These are phyloP conservation scores for Nasturtium officinale DNA, from an alignment of 345 rosid genomes.

Conservation along the genomic window DNA sequence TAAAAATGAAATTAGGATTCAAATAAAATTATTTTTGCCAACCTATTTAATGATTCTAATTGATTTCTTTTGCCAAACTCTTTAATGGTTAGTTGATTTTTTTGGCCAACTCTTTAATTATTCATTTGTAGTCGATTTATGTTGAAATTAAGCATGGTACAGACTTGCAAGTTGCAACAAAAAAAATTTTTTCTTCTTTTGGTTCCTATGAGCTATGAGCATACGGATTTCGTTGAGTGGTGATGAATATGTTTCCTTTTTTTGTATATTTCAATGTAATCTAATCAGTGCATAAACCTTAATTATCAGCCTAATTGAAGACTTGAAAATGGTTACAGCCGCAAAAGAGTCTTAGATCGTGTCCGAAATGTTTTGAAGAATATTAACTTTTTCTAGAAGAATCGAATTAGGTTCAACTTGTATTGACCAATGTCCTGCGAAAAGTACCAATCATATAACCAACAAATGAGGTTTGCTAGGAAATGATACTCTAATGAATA, in stretches of 20 bases:
- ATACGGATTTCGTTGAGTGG: neutral
- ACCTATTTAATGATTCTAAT: conserved; percentile 11
- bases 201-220: neutral
- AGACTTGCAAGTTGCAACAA: neutral
- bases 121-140: neutral
- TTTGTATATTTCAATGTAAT: neutral
- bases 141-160: conserved; percentile 5
- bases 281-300: neutral
- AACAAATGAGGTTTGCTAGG: neutral
- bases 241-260: neutral
- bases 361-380: neutral
- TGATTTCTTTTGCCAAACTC: conserved; percentile 13
- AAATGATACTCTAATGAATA: neutral
- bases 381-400: neutral
- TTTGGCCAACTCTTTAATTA: neutral
- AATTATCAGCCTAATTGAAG: neutral
- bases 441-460: neutral
- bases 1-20: neutral
- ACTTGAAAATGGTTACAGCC: neutral
- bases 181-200: neutral
- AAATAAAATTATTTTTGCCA: conserved; percentile 1
- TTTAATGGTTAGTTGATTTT: conserved; percentile 16
- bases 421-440: neutral
- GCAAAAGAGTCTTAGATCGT: neutral
- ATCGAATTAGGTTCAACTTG: neutral